Percentiles rank a stretch among this genome's conserved stretches.
Conservation (phyloP, 2,329 filamentous ascomycete genomes). For the Cladosporium sp. region DNA sequence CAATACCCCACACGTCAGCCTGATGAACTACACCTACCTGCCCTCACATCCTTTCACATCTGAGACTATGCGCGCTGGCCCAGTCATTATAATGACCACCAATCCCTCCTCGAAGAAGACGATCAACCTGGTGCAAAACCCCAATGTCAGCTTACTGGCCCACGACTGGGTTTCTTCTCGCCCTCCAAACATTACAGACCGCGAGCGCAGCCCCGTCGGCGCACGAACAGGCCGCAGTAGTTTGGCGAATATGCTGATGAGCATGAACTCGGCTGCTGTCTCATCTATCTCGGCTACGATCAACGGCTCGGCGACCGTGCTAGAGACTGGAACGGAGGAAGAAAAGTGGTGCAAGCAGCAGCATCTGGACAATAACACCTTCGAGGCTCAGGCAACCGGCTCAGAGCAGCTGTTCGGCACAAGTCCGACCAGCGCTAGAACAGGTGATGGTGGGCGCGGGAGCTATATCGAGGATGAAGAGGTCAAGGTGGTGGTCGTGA, state of each 20-base stretch:
- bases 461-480: slow-evolving; percentile 77
- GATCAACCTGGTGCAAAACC: slow-evolving; percentile 76
- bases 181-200: slow-evolving; percentile 58
- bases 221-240: slow-evolving; percentile 57
- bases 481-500: slow-evolving; percentile 81
- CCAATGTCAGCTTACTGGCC: slow-evolving; percentile 86
- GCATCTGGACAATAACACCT: slow-evolving; percentile 87
- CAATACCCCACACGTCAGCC: slow-evolving; percentile 82
- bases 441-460: slow-evolving; percentile 49
- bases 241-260: slow-evolving; percentile 77
- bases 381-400: slow-evolving; percentile 21
- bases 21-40: slow-evolving; percentile 99
- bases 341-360: slow-evolving; percentile 77
- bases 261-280: slow-evolving; percentile 84
- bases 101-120: slow-evolving; percentile 75
- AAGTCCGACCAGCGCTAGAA: slow-evolving; percentile 21
- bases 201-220: slow-evolving; percentile 58
- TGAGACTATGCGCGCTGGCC: slow-evolving; percentile 25
- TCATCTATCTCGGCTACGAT: slow-evolving; percentile 90
- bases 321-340: slow-evolving; percentile 70
- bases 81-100: slow-evolving; percentile 84
- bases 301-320: slow-evolving; percentile 75
- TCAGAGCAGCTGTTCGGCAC: slow-evolving; percentile 20
- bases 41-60: slow-evolving; percentile 41
- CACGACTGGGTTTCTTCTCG: slow-evolving; percentile 97